Base-by-base conservation (phyloP, 192 early-diverging fungal species). In the Linnemannia schmuckeri region DNA sequence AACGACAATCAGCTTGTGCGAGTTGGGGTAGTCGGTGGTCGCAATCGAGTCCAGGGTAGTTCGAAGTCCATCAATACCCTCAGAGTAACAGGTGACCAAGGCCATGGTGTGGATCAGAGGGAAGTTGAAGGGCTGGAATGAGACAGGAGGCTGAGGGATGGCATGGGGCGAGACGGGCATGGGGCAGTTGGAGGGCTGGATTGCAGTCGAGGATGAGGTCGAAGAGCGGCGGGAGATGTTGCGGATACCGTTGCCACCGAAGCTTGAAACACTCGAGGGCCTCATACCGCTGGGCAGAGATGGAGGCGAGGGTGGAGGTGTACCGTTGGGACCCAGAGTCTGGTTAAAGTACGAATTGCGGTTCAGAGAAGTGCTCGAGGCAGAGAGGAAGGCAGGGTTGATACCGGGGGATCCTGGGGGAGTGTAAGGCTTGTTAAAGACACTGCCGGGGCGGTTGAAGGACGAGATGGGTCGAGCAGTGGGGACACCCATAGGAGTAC, bases 11-110 rank as follows among this genome's bases (percentile, higher is more conserved):
- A 96, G 78, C 91, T 97, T 97, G 90, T 94, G 94, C 46, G 94
- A 94, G 69, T 93, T 93, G 37, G 93, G 94, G 80, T 94, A 96
- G 77, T 95, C 93, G 0, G 96, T 96, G 33, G 89, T 91, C 37
- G 94, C 94, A 79, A 96, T 90, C 72, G 96, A 96, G 85, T 97
- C 95, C 57, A 97, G 79, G 15, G 96, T 97, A 13, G 93, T 94
- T 33, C 93, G 89, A 54, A 96, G 82, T 10, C 94, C 93, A 54
- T 96, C 92, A 68, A 88, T 89, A 18, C 93, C 93, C 86, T 96
- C 95, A 35, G 96, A 97, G 82, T 96, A 95, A 69, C 94, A 95
- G 2, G 95, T 96, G 9, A 96, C 93, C 37, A 96, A 87, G 72
- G 94, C 89, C 72, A 96, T 93, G 17, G 94, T 96, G 85, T 96